Evolutionary conservation across 2,329 filamentous ascomycete species (phyloP), one percentile per base, ranked within the genome.

Genomic region (Beauveria rudraprayagi): DNA sequence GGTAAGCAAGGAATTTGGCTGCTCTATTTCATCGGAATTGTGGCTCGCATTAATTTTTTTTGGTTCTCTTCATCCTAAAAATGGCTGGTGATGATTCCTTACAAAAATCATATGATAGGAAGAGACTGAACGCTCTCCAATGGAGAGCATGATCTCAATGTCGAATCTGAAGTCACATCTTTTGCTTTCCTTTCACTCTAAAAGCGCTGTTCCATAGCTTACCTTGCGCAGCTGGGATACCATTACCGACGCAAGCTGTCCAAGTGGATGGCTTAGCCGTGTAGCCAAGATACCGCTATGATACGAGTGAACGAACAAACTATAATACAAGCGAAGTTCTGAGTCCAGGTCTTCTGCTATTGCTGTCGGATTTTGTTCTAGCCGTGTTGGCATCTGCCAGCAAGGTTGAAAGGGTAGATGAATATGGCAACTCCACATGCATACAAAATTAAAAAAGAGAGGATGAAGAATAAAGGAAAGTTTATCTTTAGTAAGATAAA

Each of bases 41-140:
- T 56, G 53, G 55, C 43, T 30, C 62, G 54, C 54, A 60, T n/a
- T 63, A 66, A 56, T 65, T 69, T 63, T 69, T 63, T 66, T 67
- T 66, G 66, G 65, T 67, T 66, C 69, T 70, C 65, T 70, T 67
- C 66, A 70, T 69, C 63, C 66, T 70, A 72, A 71, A 65, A 72
- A 50, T 72, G 77, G 83, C 82, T 84, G 61, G 72, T 86, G 83
- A 86, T 86, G 83, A 86, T 83, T 80, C 74, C 71, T 72, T 70
- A 72, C 66, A 76, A 77, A 76, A 59, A 78, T 76, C 70, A 73
- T 73, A 83, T 83, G 80, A 86, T 86, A 86, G 83, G 83, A 86
- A 86, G 83, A 86, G 83, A 81, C 78, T 85, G 82, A 86, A 81
- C 76, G 79, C 77, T 80, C 73, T 74, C 74, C 69, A 65, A 63